Evolutionary conservation across 805 yeast species (phyloP), one percentile per base, ranked within the genome.

Genomic region (Cyberlindnera mycetangii): DNA sequence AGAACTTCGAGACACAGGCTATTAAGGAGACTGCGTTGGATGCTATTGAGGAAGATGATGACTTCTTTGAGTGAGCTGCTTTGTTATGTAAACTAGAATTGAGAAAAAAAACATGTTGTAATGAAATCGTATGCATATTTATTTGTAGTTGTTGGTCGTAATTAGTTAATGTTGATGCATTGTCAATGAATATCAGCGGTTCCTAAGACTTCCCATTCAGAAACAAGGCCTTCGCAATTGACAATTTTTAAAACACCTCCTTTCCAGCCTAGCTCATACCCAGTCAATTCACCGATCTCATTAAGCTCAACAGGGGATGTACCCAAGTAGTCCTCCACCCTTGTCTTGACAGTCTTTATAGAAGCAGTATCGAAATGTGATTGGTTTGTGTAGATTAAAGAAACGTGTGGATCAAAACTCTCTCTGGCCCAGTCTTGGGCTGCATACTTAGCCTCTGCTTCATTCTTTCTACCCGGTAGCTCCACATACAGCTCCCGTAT

Each of bases 381-480:
- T 21, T 75, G 60, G 47, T 79, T 74, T 9, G 89, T 79, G 61
- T 86, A 86, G 5, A 80, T 80, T 43, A 86, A 63, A 7, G 89
- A 82, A 15, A 86, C 67, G 59, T 86, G 95, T 1, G 95, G 95
- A 41, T 76, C 78, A 57, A 70, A 86, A 42, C 79, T 83, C 4
- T 64, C 56, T 12, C 48, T 49, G 5, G 76, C 73, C 90, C 92
- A 85, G 20, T 69, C 69, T 7, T 65, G 69, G 0, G 88, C 81
- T 27, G 74, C 69, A 34, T 58, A 55, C 24, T 71, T 66, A 7
- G 70, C 68, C 43, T 68, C 61, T 5, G 53, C 45, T 11, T 55
- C 54, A 16, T 55, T 52, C 10, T 53, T 49, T 25, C 59, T 48
- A 2, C 50, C 49, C 0, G 80, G 79, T 32, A 68, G 51, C 20